Percentiles rank a stretch among this genome's conserved stretches.
Evolutionary conservation across 1,284 basidiomycete genomes (phyloP).

Genomic region (Athelia psychrophila): DNA sequence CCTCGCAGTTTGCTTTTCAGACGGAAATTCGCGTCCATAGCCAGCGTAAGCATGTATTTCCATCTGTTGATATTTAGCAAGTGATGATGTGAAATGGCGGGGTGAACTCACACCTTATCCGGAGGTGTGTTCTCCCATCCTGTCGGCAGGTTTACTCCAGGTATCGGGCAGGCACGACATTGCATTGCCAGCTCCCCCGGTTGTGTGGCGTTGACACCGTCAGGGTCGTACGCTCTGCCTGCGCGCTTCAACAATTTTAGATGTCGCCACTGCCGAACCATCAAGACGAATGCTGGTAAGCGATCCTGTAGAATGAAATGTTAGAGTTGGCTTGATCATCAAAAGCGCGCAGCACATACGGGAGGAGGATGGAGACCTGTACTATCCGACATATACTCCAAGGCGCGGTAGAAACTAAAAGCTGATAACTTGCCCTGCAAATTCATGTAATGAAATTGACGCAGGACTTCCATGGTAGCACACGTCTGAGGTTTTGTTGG

Average conservation of each 20-base stretch:
- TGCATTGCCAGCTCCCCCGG: slow-evolving; percentile 5
- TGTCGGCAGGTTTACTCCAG: slow-evolving; percentile 8
- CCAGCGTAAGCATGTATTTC: slow-evolving; percentile 11
- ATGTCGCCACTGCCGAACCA: background rate
- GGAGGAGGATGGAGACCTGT: background rate
- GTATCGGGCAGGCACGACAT: slow-evolving; percentile 17
- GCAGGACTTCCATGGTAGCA: slow-evolving; percentile 14
- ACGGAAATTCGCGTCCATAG: slow-evolving; percentile 20
- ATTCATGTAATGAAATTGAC: slow-evolving; percentile 14
- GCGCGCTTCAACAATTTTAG: background rate
- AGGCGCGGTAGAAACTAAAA: slow-evolving; percentile 13
- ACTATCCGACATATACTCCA: slow-evolving; percentile 11
- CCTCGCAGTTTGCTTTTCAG: slow-evolving; percentile 10
- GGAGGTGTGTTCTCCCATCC: slow-evolving; percentile 10
- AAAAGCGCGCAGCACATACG: slow-evolving; percentile 3
- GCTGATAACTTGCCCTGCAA: slow-evolving; percentile 9
- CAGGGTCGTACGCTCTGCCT: slow-evolving; percentile 8
- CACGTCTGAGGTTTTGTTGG: slow-evolving; percentile 13
- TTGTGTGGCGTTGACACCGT: slow-evolving; percentile 5
- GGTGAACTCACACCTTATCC: no score
- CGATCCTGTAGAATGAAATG: background rate
- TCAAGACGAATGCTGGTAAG: background rate
- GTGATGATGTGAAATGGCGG: no score
- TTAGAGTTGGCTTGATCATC: no score
- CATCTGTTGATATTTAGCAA: slow-evolving; percentile 4